Percentiles rank a stretch among this genome's conserved stretches.
These are phyloP conservation scores for Pseudozyma thailandica DNA, from an alignment of 1,284 basidiomycete genomes.

Conservation along the genomic window DNA sequence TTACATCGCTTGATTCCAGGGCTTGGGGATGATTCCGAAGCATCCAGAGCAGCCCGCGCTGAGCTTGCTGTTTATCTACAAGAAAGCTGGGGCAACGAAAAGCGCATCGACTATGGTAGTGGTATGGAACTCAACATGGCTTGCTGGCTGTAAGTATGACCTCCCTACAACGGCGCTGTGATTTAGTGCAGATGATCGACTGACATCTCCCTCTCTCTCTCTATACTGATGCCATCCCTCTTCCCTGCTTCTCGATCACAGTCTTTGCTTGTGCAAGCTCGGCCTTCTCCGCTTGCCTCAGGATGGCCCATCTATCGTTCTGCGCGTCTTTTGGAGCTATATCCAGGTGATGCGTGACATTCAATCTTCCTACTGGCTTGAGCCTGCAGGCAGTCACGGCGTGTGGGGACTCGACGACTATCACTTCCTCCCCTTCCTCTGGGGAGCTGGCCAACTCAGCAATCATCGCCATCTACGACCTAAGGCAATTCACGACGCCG, in stretches of 20 bases:
- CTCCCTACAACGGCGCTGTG: not conserved
- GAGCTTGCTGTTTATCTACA: conserved; percentile 78
- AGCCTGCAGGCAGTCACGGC: conserved; percentile 96
- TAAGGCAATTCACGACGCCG: conserved; percentile 89
- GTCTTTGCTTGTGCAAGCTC: conserved; percentile 74
- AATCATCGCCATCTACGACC: conserved; percentile 90
- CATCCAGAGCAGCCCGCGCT: conserved; percentile 29
- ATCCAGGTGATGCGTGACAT: conserved; percentile 81
- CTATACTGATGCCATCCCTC: not conserved
- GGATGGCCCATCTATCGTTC: conserved; percentile 83
- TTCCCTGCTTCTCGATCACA: not conserved
- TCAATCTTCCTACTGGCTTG: conserved; percentile 95
- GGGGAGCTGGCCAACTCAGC: conserved; percentile 83
- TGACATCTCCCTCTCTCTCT: conserved; percentile 2
- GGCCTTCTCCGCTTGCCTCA: conserved; percentile 73
- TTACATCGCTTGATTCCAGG: conserved; percentile 64
- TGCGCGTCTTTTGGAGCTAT: conserved; percentile 84
- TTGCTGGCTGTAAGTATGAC: conserved; percentile 85
- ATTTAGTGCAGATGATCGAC: too few relatives aligned
- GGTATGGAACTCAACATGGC: conserved; percentile 99
- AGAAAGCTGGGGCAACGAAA: conserved; percentile 89
- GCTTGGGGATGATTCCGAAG: conserved; percentile 48
- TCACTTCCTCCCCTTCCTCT: conserved; percentile 94
- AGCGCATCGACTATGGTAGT: conserved; percentile 96
- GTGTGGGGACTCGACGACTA: conserved; percentile 99